Base-by-base conservation (phyloP, 2,329 filamentous ascomycete genomes). In the Epicoccum sorghinum region DNA sequence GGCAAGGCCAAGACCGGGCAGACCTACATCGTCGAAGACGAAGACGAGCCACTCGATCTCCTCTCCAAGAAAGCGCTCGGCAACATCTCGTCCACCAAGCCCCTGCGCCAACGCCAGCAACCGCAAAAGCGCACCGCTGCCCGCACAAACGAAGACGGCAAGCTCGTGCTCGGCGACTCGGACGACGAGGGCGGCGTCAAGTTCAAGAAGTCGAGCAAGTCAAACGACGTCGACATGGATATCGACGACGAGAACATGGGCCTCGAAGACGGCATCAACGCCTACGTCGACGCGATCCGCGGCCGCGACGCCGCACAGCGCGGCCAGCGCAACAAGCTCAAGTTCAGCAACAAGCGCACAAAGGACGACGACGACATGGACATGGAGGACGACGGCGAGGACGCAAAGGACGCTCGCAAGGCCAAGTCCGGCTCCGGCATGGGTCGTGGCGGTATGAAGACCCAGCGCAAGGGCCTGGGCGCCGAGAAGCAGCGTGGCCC, bases 1-100 rank as follows among this genome's bases (percentile, higher is more conserved):
- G 59, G 65, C 47, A 79, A 76, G 61, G 77, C 60, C 74, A 80
- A 75, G 57, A 77, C 76, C 38, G 79, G 74, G 67, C 87, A 86
- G 66, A 86, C 89, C 1, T 99, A 95, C 76, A 98, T 99, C 65
- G 85, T 96, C 57, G 93, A 98, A 78, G 90, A 96, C 57, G 91
- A 96, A 53, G 90, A 96, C 66, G 95, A 98, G 74, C 95, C 95
- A 1, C 87, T 99, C 37, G 95, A 99, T 78, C 84, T 99, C 40
- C 85, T 99, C 13, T 93, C 95, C 68, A 89, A 91, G 58, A 89
- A 88, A 71, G 91, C 93, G 7, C 84, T 99, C 37, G 93, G 91
- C 48, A 95, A 91, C 72, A 97, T 99, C 68, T 96, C 93, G 3
- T 91, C 90, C 4, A 96, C 91, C 9, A 93, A 92, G 74, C 93